These are phyloP conservation scores for Trichoderma sp. DNA, from an alignment of 2,329 filamentous ascomycete genomes.

Conservation along the genomic window DNA sequence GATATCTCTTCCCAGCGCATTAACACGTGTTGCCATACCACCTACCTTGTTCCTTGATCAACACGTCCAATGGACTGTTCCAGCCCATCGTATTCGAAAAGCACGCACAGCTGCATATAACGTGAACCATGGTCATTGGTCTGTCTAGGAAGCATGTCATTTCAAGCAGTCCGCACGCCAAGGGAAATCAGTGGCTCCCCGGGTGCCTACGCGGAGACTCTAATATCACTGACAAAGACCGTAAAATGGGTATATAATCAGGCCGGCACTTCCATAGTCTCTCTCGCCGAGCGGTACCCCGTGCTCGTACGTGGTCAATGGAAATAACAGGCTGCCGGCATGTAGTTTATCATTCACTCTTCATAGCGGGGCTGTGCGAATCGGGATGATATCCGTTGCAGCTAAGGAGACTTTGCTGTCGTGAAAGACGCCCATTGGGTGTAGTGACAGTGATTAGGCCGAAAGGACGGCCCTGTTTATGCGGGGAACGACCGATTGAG, in stretches of 20 bases:
- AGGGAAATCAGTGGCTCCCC: background rate
- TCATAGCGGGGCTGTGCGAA: background rate
- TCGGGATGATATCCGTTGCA: background rate
- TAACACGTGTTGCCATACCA: background rate
- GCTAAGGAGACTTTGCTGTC: background rate
- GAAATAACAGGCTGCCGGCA: background rate
- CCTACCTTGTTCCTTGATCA: background rate
- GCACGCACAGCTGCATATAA: background rate
- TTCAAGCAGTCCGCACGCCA: background rate
- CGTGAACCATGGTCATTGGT: background rate
- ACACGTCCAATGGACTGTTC: background rate
- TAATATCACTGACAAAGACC: background rate
- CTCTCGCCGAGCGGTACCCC: background rate
- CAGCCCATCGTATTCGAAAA: background rate
- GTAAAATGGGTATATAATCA: background rate
- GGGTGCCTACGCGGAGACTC: background rate
- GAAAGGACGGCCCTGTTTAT: background rate
- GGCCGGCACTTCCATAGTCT: background rate
- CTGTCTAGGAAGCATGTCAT: background rate
- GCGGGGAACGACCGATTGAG: background rate
- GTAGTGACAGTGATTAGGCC: background rate
- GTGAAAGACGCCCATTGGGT: background rate
- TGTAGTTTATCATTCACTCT: background rate
- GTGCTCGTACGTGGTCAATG: background rate
- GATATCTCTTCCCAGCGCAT: background rate